phyloP scores from a whole-genome alignment of 1,139 yeast genomes.

The Zygosaccharomyces pseudobailii region DNA sequence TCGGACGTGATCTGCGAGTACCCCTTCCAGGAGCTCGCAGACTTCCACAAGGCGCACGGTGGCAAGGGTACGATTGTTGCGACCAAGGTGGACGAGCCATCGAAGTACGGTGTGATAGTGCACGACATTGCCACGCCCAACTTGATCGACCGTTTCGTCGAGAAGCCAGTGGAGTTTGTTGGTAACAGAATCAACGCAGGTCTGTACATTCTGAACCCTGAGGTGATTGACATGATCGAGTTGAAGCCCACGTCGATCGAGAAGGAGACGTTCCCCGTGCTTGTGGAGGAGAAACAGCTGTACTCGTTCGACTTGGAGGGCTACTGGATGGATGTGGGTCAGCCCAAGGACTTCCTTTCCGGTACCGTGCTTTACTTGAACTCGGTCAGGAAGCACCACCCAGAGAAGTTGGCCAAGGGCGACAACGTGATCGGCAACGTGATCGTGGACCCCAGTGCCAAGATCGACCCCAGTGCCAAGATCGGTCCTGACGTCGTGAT shows the following conservation, averaged over 20 bases:
- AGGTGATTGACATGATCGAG: conserved; percentile 92
- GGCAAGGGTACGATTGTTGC: conserved; percentile 98
- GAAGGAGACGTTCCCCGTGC: conserved; percentile 98
- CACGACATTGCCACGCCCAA: conserved; percentile 91
- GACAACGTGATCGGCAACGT: conserved; percentile 89
- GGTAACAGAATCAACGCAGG: conserved; percentile 98
- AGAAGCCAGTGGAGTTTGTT: conserved; percentile 98
- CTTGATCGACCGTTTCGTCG: conserved; percentile 96
- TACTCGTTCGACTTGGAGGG: conserved; percentile 98
- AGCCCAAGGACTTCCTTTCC: conserved; percentile 98
- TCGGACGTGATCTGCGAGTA: conserved; percentile 98
- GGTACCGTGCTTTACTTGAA: conserved; percentile 93
- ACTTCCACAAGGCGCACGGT: conserved; percentile 92
- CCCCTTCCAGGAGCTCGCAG: conserved; percentile 89
- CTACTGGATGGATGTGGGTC: conserved; percentile 99
- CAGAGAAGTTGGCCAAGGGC: conserved; percentile 60
- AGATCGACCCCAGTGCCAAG: conserved; percentile 86
- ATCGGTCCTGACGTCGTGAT: conserved; percentile 98
- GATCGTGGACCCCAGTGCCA: conserved; percentile 91
- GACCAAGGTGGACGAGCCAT: conserved; percentile 98
- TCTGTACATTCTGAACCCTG: conserved; percentile 93
- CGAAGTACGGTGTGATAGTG: conserved; percentile 98
- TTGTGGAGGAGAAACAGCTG: conserved; percentile 82
- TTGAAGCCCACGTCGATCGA: conserved; percentile 98
- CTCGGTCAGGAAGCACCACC: conserved; percentile 75